Evolutionary conservation across 2,329 filamentous ascomycete species (phyloP).

Genomic region (Curvularia spicifera): DNA sequence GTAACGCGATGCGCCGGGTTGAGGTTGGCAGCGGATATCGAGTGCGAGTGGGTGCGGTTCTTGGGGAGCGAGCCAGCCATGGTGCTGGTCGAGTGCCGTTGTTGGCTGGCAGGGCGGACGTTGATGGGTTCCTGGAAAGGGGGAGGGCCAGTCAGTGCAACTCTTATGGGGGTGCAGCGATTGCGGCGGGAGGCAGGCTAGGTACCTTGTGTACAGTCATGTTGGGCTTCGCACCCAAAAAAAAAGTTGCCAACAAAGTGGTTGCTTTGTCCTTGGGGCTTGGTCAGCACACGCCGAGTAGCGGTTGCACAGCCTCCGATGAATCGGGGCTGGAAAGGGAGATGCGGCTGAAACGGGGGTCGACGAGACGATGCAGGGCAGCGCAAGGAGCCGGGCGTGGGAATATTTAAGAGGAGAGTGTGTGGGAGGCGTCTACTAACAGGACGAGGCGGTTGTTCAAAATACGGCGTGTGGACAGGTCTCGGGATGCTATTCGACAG

Average conservation of each 20-base stretch:
- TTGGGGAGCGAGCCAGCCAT: constrained; percentile 66
- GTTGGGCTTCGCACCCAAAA: constrained; percentile 21
- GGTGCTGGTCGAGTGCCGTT: constrained; percentile 57
- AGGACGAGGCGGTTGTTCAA: constrained; percentile 19
- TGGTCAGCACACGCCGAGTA: constrained; percentile 22
- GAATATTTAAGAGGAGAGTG: constrained; percentile 18
- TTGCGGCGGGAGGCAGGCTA: constrained; percentile 5
- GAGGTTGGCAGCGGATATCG: constrained; percentile 75
- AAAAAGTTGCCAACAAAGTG: constrained; percentile 16
- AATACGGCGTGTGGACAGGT: constrained; percentile 34
- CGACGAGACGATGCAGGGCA: constrained; percentile 17
- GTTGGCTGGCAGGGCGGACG: constrained; percentile 53
- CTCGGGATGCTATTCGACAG: constrained; percentile 35
- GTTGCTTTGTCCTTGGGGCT: constrained; percentile 24
- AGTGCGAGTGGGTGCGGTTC: constrained; percentile 80
- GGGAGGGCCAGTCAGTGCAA: constrained; percentile 42
- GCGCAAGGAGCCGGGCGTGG: constrained; percentile 20
- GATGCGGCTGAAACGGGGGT: constrained; percentile 26
- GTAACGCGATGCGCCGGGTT: constrained; percentile 86
- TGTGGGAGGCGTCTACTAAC: constrained; percentile 21
- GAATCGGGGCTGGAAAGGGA: constrained; percentile 23
- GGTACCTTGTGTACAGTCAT: constrained; percentile 51
- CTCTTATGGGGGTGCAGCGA: constrained; percentile 18
- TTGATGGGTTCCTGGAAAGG: constrained; percentile 49
- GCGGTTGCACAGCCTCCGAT: constrained; percentile 33